These are phyloP conservation scores for Arxiozyma telluris DNA, from an alignment of 1,139 yeast species.

Conservation along the genomic window DNA sequence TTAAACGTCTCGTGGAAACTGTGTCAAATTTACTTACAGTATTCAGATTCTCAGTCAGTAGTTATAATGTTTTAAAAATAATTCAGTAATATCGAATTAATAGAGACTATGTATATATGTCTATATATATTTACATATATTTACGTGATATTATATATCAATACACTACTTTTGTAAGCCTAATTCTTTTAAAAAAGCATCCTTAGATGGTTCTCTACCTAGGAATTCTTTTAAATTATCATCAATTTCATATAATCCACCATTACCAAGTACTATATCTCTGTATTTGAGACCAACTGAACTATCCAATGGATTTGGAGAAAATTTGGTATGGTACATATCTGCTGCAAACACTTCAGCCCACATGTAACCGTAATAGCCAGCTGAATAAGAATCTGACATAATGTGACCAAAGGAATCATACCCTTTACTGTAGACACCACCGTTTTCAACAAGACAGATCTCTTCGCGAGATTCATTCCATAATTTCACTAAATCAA, in stretches of 20 bases:
- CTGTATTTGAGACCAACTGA: constrained; percentile 57
- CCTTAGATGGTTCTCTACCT: constrained; percentile 67
- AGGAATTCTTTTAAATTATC: constrained; percentile 56
- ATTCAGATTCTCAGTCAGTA: constrained; percentile 13
- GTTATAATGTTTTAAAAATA: constrained; percentile 1
- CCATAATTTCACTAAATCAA: constrained; percentile 51
- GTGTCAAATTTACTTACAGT: constrained; percentile 18
- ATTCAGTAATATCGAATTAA: neutral
- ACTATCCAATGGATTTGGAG: constrained; percentile 56
- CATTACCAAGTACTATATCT: constrained; percentile 58
- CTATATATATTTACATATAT: neutral
- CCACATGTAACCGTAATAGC: constrained; percentile 82
- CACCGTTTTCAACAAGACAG: constrained; percentile 49
- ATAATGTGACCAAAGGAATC: constrained; percentile 69
- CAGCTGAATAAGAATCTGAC: constrained; percentile 78
- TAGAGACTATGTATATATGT: neutral
- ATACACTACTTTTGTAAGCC: constrained; percentile 29
- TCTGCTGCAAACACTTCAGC: constrained; percentile 81
- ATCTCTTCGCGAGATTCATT: constrained; percentile 52
- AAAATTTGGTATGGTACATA: constrained; percentile 67
- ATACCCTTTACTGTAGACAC: constrained; percentile 51
- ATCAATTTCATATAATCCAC: constrained; percentile 64
- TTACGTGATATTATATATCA: neutral
- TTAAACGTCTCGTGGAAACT: constrained; percentile 14
- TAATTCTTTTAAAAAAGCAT: constrained; percentile 60